These are phyloP conservation scores for Salix brachista DNA, from an alignment of 345 rosid species.

Conservation along the genomic window DNA sequence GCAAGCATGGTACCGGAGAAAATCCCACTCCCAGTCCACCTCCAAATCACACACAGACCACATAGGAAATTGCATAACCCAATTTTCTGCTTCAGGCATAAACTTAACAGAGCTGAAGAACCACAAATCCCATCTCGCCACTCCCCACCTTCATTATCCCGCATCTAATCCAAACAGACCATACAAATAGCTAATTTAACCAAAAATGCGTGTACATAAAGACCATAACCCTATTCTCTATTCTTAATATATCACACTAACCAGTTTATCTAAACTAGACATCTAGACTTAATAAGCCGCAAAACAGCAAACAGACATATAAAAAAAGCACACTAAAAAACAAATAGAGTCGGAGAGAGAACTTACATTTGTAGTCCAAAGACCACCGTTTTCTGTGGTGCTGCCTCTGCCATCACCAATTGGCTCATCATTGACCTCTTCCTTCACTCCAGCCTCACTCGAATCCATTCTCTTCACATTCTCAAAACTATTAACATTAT, in stretches of 20 bases:
- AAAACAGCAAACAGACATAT: not conserved
- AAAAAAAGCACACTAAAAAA: not conserved
- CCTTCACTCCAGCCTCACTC: slow-evolving; percentile 25
- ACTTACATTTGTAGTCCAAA: slow-evolving; percentile 48
- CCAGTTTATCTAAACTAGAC: not conserved
- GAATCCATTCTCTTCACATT: slow-evolving; percentile 17
- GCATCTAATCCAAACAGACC: not conserved
- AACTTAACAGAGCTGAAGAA: not conserved
- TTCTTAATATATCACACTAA: not conserved
- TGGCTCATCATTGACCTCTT: slow-evolving; percentile 29
- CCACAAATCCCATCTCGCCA: not conserved
- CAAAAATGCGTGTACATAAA: not conserved
- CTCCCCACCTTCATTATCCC: not conserved
- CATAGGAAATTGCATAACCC: too few relatives aligned
- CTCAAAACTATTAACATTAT: slow-evolving; percentile 3
- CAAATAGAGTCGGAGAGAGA: not conserved
- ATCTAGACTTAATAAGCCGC: not conserved
- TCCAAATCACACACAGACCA: too few relatives aligned
- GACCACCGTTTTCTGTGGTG: slow-evolving; percentile 19
- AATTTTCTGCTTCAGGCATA: too few relatives aligned
- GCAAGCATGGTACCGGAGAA: too few relatives aligned
- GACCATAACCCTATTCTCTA: not conserved
- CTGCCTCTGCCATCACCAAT: slow-evolving; percentile 2
- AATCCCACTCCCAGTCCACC: too few relatives aligned
- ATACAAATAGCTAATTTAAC: not conserved